A percentile compares a stretch with the other conserved stretches of the same genome.
These are phyloP conservation scores for Trichoderma sp. DNA, from an alignment of 2,329 filamentous ascomycete species.

Conservation along the genomic window DNA sequence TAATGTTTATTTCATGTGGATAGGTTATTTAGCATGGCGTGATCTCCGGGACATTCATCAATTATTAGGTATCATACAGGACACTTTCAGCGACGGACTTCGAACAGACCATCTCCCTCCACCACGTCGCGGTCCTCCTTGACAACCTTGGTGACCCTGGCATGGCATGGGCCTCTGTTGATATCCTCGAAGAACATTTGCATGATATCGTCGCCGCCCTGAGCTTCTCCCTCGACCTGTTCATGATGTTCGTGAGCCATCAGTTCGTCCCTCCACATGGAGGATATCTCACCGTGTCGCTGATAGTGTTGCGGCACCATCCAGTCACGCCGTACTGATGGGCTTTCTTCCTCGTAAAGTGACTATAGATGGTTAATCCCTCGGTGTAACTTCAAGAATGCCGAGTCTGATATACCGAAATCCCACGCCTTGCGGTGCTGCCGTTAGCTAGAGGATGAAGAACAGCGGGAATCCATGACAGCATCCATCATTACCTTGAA, in stretches of 20 bases:
- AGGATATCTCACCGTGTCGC: slow-evolving; percentile 46
- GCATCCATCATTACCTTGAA: slow-evolving; percentile 59
- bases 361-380: slow-evolving; percentile 34
- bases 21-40: slow-evolving; percentile 4
- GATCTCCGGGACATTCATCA: background rate
- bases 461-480: background rate
- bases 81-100: slow-evolving; percentile 43
- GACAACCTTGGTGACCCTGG: slow-evolving; percentile 72
- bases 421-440: slow-evolving; percentile 46
- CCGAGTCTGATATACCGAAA: slow-evolving; percentile 43
- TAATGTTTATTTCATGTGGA: background rate
- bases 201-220: slow-evolving; percentile 65
- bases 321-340: slow-evolving; percentile 51
- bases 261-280: background rate
- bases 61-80: background rate
- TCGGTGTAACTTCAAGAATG: background rate
- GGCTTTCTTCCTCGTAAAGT: slow-evolving; percentile 54
- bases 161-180: slow-evolving; percentile 67
- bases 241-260: slow-evolving; percentile 16
- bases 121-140: slow-evolving; percentile 62
- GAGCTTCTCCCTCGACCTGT: slow-evolving; percentile 86
- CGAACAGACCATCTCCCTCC: slow-evolving; percentile 66
- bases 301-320: slow-evolving; percentile 59
- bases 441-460: slow-evolving; percentile 27
- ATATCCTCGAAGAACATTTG: slow-evolving; percentile 70